phyloP scores from a whole-genome alignment of 331 rosid species.

The Malus hybrid region DNA sequence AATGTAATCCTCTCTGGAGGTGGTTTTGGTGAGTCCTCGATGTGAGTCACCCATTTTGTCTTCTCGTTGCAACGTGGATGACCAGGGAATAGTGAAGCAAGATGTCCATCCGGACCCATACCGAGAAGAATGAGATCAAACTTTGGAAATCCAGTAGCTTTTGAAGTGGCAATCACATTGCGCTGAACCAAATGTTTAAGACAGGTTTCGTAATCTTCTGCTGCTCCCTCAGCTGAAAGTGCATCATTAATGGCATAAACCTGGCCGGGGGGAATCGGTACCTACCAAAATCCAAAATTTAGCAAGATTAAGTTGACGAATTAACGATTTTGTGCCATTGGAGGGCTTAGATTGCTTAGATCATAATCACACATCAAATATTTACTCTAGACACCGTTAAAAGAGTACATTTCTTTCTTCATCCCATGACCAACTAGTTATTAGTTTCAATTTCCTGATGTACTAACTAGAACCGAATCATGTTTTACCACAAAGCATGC shows the following conservation, averaged over 20 bases:
- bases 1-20: conserved; percentile 75
- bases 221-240: conserved; percentile 68
- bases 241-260: conserved; percentile 62
- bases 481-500: neutral
- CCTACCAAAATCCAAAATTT: conserved; percentile 26
- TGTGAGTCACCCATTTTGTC: conserved; percentile 57
- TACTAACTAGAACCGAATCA: neutral
- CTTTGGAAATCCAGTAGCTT: conserved; percentile 47
- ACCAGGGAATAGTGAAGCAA: conserved; percentile 71
- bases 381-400: neutral
- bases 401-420: neutral
- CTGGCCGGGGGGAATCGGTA: conserved; percentile 46
- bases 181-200: conserved; percentile 41
- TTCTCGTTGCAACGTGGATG: conserved; percentile 49
- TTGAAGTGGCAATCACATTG: conserved; percentile 44
- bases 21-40: conserved; percentile 62
- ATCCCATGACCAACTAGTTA: neutral
- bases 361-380: neutral
- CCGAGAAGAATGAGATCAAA: conserved; percentile 73
- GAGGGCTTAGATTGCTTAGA: neutral
- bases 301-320: neutral
- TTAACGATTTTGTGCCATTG: neutral
- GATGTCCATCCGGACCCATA: conserved; percentile 87
- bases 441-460: neutral
- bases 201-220: conserved; percentile 61